phyloP scores from a whole-genome alignment of 2,329 filamentous ascomycete species.

The Fusarium sp. region DNA sequence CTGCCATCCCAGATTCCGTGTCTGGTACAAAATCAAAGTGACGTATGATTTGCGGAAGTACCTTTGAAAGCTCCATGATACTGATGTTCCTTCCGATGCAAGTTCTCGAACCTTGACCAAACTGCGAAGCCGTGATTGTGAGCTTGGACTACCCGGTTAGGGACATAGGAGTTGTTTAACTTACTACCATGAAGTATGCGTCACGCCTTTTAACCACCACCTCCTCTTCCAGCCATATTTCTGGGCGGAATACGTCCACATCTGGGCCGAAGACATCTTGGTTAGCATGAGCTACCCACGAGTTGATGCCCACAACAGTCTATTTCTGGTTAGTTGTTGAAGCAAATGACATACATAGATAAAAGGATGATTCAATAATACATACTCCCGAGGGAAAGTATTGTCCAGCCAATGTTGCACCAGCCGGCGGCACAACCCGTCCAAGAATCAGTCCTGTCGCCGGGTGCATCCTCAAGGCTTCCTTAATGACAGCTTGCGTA shows the following conservation, averaged over 20 bases:
- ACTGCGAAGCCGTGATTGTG: neutral
- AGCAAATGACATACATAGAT: too few relatives aligned
- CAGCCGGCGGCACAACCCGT: neutral
- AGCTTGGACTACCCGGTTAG: neutral
- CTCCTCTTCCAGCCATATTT: neutral
- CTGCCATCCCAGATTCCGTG: neutral
- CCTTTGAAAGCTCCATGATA: neutral
- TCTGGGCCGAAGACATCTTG: neutral
- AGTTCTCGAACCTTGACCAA: neutral
- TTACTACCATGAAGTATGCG: neutral
- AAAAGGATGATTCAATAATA: too few relatives aligned
- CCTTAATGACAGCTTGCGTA: neutral
- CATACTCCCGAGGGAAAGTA: neutral
- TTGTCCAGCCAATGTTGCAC: neutral
- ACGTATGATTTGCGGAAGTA: neutral
- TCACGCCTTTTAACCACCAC: neutral
- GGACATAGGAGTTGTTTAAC: neutral
- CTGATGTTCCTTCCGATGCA: neutral
- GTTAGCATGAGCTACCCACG: neutral
- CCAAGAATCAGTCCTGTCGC: neutral
- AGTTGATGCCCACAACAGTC: neutral
- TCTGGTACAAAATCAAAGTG: neutral
- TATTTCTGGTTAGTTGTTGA: neutral
- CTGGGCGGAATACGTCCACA: neutral
- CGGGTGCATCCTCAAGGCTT: neutral